These are phyloP conservation scores for Misopates orontium DNA, from an alignment of 257 asterid genomes.

Conservation along the genomic window DNA sequence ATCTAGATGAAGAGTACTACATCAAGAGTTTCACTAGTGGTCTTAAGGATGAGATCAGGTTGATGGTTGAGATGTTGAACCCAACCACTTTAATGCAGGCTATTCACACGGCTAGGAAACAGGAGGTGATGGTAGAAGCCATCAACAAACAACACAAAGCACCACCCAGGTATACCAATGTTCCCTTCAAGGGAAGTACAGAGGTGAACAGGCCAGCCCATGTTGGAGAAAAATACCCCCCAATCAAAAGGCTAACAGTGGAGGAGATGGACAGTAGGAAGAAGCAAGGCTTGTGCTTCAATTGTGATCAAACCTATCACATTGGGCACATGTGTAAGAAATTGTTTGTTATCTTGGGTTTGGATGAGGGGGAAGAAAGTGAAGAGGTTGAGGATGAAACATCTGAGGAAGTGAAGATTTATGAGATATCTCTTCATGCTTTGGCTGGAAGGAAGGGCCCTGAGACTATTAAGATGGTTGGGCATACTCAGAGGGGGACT, in stretches of 20 bases:
- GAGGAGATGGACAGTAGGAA: not conserved
- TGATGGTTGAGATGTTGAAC: not conserved
- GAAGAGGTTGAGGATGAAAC: not conserved
- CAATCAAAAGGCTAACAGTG: not conserved
- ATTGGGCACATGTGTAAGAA: not conserved
- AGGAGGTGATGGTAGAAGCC: not conserved
- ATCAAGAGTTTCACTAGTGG: not conserved
- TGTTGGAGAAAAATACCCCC: not conserved
- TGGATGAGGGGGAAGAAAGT: not conserved
- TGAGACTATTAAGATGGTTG: not conserved
- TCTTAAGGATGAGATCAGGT: not conserved
- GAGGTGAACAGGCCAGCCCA: not conserved
- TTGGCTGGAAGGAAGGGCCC: not conserved
- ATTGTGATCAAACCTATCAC: not conserved
- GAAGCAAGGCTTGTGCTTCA: not conserved
- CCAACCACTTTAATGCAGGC: not conserved
- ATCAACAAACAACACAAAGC: too few relatives aligned
- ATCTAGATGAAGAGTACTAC: not conserved
- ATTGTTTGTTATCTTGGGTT: not conserved
- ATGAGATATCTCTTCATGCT: not conserved
- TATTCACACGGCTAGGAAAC: not conserved
- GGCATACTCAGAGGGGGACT: not conserved
- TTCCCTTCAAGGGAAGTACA: not conserved
- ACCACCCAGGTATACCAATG: not conserved
- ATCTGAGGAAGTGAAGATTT: not conserved